Percentiles rank a stretch among this genome's conserved stretches.
phyloP scores from a whole-genome alignment of 2,329 filamentous ascomycete genomes.

The Cadophora sp. region DNA sequence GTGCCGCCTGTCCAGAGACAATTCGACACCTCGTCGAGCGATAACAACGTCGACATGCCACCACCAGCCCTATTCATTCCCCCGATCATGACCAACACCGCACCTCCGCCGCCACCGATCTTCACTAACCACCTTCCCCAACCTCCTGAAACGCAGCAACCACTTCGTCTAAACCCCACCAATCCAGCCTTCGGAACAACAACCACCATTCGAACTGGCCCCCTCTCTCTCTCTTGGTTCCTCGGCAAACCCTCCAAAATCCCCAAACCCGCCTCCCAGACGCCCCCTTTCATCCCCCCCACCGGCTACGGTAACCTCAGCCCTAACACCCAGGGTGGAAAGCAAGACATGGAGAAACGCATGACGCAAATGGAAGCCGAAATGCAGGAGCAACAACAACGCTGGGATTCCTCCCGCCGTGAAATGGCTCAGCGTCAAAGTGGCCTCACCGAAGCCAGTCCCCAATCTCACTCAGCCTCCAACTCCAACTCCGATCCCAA shows the following conservation, averaged over 20 bases:
- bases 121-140: background rate
- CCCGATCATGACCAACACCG: background rate
- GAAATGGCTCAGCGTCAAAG: background rate
- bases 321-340: background rate
- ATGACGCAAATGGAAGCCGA: conserved; percentile 3
- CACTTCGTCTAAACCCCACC: background rate
- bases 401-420: conserved; percentile 6
- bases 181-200: background rate
- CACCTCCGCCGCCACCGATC: background rate
- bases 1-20: background rate
- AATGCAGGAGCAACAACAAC: background rate
- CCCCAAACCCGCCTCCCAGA: background rate
- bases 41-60: background rate
- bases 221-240: conserved; percentile 5
- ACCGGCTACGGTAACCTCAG: conserved; percentile 1
- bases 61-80: conserved; percentile 4
- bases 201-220: background rate
- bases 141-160: background rate
- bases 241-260: conserved; percentile 12
- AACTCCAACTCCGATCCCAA: background rate
- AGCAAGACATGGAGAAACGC: background rate
- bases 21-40: conserved; percentile 1
- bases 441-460: background rate
- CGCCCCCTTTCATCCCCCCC: background rate
- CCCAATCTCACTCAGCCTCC: background rate